These are phyloP conservation scores for Vanrija sp. DNA, from an alignment of 1,284 basidiomycete species.

Conservation along the genomic window DNA sequence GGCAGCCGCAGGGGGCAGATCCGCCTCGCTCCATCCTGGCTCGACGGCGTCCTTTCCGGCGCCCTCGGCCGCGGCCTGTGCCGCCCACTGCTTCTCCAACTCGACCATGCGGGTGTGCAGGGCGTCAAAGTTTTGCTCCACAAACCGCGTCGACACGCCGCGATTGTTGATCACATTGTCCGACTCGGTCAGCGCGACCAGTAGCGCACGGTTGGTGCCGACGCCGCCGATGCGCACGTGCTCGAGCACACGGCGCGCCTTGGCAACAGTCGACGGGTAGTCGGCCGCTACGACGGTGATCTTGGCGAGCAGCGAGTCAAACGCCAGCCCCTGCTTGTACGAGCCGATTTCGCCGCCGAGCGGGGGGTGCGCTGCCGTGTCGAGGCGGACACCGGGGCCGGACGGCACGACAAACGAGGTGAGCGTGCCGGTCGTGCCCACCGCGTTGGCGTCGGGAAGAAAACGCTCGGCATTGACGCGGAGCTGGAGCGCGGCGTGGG, in stretches of 20 bases:
- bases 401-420: slow-evolving; percentile 2
- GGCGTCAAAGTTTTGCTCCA: slow-evolving; percentile 7
- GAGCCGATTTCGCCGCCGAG: slow-evolving; percentile 3
- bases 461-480: slow-evolving; percentile 19
- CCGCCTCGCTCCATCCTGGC: background rate
- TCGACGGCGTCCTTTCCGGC: background rate
- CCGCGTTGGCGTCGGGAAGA: slow-evolving; percentile 10
- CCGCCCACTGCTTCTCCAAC: slow-evolving; percentile 13
- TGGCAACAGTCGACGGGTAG: slow-evolving; percentile 5
- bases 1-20: slow-evolving; percentile 10
- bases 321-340: slow-evolving; percentile 16
- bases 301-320: slow-evolving; percentile 19
- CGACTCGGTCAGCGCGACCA: slow-evolving; percentile 15
- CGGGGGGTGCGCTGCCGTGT: slow-evolving; percentile 17
- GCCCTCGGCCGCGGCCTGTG: background rate
- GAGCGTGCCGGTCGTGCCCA: slow-evolving; percentile 11
- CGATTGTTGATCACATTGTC: slow-evolving; percentile 7
- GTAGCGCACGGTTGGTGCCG: slow-evolving; percentile 13
- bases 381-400: slow-evolving; percentile 14
- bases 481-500: slow-evolving; percentile 15
- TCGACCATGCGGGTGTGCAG: slow-evolving; percentile 4
- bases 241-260: slow-evolving; percentile 9
- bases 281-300: slow-evolving; percentile 11
- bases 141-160: slow-evolving; percentile 12
- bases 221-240: slow-evolving; percentile 13